Conservation (phyloP, 1,139 yeast genomes). For the Debaryomyces fabryi region DNA sequence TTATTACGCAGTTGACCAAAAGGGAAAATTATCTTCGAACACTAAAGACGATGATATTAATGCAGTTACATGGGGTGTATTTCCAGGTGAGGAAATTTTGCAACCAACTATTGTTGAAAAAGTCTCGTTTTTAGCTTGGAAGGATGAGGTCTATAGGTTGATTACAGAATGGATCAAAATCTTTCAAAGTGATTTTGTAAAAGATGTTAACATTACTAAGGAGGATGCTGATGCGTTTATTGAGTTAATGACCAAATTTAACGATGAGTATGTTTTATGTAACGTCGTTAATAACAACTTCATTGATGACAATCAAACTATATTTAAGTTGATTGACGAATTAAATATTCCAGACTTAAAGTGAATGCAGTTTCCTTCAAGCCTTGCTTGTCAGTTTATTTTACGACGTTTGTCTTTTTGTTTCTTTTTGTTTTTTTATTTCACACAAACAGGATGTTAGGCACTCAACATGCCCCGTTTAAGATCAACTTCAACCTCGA, state of each 20-base stretch:
- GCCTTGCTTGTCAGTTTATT: not conserved
- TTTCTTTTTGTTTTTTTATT: slow-evolving; percentile 16
- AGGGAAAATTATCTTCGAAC: slow-evolving; percentile 63
- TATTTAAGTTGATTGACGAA: slow-evolving; percentile 44
- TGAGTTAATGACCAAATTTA: slow-evolving; percentile 51
- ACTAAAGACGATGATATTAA: slow-evolving; percentile 78
- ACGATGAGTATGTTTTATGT: slow-evolving; percentile 69
- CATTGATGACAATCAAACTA: slow-evolving; percentile 49
- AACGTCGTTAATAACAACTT: slow-evolving; percentile 93
- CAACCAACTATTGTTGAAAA: slow-evolving; percentile 95
- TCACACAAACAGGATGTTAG: slow-evolving; percentile 22
- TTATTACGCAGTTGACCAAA: slow-evolving; percentile 74
- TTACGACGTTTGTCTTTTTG: slow-evolving; percentile 4
- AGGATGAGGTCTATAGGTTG: slow-evolving; percentile 88
- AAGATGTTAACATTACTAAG: slow-evolving; percentile 40
- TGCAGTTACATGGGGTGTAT: slow-evolving; percentile 98
- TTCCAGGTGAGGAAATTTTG: slow-evolving; percentile 87
- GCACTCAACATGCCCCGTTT: slow-evolving; percentile 32
- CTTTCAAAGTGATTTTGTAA: slow-evolving; percentile 42
- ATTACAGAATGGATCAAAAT: slow-evolving; percentile 79
- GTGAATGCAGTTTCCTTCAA: not conserved
- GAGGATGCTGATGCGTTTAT: slow-evolving; percentile 29
- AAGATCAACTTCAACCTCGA: slow-evolving; percentile 22
- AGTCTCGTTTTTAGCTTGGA: slow-evolving; percentile 91
- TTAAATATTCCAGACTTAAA: slow-evolving; percentile 24